Percentiles rank a stretch among this genome's conserved stretches.
Conservation (phyloP, 495 filamentous ascomycete genomes). For the Zalerion maritima region DNA sequence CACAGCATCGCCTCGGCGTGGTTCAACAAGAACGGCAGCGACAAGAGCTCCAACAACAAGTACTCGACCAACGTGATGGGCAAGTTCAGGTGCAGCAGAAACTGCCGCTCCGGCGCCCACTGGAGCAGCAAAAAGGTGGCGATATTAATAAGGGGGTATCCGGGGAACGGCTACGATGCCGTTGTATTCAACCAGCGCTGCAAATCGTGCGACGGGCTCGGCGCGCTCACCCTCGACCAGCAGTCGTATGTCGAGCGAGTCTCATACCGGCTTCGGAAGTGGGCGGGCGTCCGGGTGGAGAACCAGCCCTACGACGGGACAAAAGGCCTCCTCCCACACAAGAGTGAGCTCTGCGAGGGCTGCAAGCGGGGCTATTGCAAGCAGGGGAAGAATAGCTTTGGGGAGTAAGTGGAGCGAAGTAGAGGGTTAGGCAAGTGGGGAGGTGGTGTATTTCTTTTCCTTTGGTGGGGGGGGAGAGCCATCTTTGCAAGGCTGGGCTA, state of each 20-base stretch:
- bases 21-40: conserved; percentile 7
- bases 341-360: conserved; percentile 14
- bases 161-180: conserved; percentile 15
- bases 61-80: conserved; percentile 16
- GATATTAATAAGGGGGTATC: conserved; percentile 12
- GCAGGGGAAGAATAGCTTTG: no score
- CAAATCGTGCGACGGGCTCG: conserved; percentile 11
- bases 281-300: conserved; percentile 11
- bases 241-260: conserved; percentile 17
- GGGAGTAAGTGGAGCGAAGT: no score
- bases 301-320: neutral
- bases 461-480: no score
- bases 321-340: conserved; percentile 8
- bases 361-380: conserved; percentile 11
- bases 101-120: conserved; percentile 7
- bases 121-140: conserved; percentile 17
- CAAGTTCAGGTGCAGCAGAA: conserved; percentile 11
- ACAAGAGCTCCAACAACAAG: conserved; percentile 1
- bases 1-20: conserved; percentile 3
- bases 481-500: no score
- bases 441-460: no score
- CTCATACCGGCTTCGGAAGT: conserved; percentile 15
- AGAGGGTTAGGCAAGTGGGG: no score
- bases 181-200: conserved; percentile 17
- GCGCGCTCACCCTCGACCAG: conserved; percentile 12